phyloP scores from a whole-genome alignment of 208 protist genomes.

The Pavlovales sp. region DNA sequence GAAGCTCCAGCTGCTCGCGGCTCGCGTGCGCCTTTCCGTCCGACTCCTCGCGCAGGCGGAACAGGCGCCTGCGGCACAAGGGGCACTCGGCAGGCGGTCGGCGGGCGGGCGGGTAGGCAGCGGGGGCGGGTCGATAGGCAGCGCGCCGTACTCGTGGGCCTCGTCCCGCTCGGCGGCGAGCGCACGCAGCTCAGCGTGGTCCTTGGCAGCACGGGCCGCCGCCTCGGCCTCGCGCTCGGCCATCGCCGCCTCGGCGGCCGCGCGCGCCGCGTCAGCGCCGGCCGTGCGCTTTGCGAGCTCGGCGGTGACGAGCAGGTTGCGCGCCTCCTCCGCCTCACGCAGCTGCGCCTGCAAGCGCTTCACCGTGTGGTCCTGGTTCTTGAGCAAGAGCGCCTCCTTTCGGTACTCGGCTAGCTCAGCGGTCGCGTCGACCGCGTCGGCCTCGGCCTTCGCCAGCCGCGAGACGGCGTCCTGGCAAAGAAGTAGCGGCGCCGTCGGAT shows the following conservation, averaged over 20 bases:
- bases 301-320: neutral
- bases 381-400: neutral
- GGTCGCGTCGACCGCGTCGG: neutral
- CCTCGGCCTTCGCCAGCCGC: neutral
- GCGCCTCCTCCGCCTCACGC: neutral
- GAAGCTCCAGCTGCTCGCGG: no score
- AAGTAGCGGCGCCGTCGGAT: neutral
- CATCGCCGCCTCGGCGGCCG: neutral
- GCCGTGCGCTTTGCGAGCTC: neutral
- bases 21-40: neutral
- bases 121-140: no score
- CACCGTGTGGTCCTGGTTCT: constrained; percentile 18
- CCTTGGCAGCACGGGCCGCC: neutral
- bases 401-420: neutral
- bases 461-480: no score
- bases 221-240: neutral
- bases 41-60: neutral
- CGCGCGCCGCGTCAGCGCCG: neutral
- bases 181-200: neutral
- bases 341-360: neutral
- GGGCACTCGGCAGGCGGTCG: no score
- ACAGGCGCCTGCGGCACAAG: no score
- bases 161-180: neutral
- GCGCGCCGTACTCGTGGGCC: no score
- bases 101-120: no score